phyloP scores from a whole-genome alignment of 139 green algal genomes.

The Picochlorum sp. region DNA sequence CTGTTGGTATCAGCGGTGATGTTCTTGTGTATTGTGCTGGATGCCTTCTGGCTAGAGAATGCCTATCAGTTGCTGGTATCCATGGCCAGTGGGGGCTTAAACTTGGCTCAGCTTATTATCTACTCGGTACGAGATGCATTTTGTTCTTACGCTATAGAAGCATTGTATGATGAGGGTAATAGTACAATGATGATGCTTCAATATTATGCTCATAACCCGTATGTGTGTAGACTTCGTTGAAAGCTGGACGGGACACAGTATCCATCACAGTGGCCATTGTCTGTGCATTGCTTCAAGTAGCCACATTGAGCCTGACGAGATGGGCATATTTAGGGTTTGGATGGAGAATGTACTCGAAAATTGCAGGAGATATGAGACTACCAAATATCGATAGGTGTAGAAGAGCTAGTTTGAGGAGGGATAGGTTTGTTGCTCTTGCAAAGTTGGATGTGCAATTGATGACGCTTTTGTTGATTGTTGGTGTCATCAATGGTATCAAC shows the following conservation, averaged over 20 bases:
- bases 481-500: conserved; percentile 16
- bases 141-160: background rate
- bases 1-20: conserved; percentile 15
- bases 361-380: background rate
- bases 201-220: no score
- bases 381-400: conserved; percentile 7
- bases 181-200: no score
- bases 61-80: conserved; percentile 23
- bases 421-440: conserved; percentile 23
- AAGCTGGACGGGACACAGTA: background rate
- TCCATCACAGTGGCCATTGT: conserved; percentile 6
- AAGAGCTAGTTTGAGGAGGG: background rate
- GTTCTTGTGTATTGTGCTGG: conserved; percentile 15
- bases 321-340: conserved; percentile 21
- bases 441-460: conserved; percentile 29
- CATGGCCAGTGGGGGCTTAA: conserved; percentile 7
- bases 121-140: conserved; percentile 3
- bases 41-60: conserved; percentile 23
- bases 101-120: conserved; percentile 9
- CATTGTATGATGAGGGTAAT: background rate
- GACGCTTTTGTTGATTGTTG: conserved; percentile 8
- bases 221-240: conserved; percentile 6
- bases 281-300: conserved; percentile 15
- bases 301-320: background rate
- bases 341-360: conserved; percentile 29